Evolutionary conservation across 2,329 filamentous ascomycete genomes (phyloP).

Genomic region (Gliomastix tumulicola): DNA sequence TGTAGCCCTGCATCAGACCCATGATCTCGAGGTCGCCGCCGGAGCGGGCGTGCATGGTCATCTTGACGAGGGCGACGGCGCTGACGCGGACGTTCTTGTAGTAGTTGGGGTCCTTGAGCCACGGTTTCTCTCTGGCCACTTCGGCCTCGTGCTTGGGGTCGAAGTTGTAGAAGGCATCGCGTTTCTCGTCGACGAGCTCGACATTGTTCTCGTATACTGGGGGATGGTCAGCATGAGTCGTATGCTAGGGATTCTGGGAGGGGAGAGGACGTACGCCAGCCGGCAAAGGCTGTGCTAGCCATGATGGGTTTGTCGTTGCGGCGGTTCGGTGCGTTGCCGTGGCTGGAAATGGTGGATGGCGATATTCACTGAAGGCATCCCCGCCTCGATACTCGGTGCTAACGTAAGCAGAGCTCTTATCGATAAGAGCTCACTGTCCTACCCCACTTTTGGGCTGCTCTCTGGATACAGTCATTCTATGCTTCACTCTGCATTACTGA

Average conservation of each 20-base stretch:
- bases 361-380: no score
- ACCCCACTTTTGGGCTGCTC: no score
- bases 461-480: no score
- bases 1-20: constrained; percentile 96
- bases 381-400: no score
- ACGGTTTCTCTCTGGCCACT: constrained; percentile 60
- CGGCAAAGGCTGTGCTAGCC: constrained; percentile 3
- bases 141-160: constrained; percentile 61
- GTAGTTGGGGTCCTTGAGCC: constrained; percentile 72
- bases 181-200: constrained; percentile 74
- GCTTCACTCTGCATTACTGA: no score
- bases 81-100: constrained; percentile 94
- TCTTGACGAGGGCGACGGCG: constrained; percentile 90
- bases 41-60: constrained; percentile 98
- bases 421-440: neutral
- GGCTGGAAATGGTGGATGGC: neutral
- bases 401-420: constrained; percentile 1
- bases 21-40: constrained; percentile 91
- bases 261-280: constrained; percentile 2
- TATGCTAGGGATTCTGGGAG: neutral
- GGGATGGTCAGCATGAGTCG: constrained; percentile 3
- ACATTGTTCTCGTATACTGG: constrained; percentile 83
- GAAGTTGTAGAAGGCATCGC: constrained; percentile 89
- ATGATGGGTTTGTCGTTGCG: neutral
- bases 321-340: neutral